Evolutionary conservation across 345 rosid species (phyloP), one percentile per base, ranked within the genome.

Genomic region (Pistacia integerrima): DNA sequence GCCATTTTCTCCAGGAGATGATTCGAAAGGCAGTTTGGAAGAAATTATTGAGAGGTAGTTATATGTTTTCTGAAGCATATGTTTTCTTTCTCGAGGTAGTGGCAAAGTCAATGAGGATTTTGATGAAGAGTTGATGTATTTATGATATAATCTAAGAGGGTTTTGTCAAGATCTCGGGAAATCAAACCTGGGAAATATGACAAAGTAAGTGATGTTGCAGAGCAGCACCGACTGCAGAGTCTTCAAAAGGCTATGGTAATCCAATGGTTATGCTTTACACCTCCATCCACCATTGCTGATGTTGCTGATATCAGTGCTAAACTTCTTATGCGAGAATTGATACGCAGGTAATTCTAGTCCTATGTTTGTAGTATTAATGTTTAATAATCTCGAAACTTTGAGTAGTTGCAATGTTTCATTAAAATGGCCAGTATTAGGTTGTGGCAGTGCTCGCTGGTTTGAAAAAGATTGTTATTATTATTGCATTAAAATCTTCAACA

Each of bases 251-350:
- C 99, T 78, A 88, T 85, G 85, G 95, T 84, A 59, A 89, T 95
- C 78, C 99, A 93, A 79, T 95, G 98, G 97, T 96, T 95, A 72
- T 95, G 99, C 88, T 95, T 95, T 82, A 92, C 97, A 64, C 97
- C 99, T 64, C 99, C 98, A 57, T 88, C 96, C 69, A 92, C 97
- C 61, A 91, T 90, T 82, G 69, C 84, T 54, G 77, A 91, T 77
- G 97, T 90, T 73, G 82, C 87, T 67, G 92, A 82, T 69, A 83
- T 92, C 76, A 85, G 95, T 76, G 77, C 86, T 70, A 93, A 90
- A 84, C 91, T 96, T 81, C n/a, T n/a, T n/a, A n/a, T n/a, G n/a
- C n/a, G n/a, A n/a, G n/a, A n/a, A n/a, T n/a, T n/a, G n/a, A n/a
- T 83, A 75, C 99, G 93, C 83, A 93, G 99, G 99, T 94, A 89